phyloP scores from a whole-genome alignment of 106 monocot species.

The Phalaenopsis aphrodite region DNA sequence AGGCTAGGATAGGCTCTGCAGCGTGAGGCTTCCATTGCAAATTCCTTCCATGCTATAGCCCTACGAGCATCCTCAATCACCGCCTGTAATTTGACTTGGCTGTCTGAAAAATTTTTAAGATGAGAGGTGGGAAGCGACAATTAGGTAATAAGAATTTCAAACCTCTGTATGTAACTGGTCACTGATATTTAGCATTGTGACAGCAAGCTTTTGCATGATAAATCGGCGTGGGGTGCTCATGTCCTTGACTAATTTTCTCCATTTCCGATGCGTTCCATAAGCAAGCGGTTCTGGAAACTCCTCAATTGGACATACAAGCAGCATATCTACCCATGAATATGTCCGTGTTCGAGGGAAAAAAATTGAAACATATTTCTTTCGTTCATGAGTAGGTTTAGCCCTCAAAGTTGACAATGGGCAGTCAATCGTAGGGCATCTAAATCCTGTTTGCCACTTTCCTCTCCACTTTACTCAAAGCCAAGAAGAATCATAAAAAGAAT shows the following conservation, averaged over 20 bases:
- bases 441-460: slow-evolving; percentile 96
- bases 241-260: slow-evolving; percentile 77
- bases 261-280: slow-evolving; percentile 65
- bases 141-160: background rate
- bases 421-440: slow-evolving; percentile 60
- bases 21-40: slow-evolving; percentile 66
- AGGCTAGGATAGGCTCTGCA: slow-evolving; percentile 63
- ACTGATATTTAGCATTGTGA: slow-evolving; percentile 55
- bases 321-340: slow-evolving; percentile 81
- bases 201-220: slow-evolving; percentile 70
- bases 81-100: slow-evolving; percentile 25
- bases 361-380: slow-evolving; percentile 69
- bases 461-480: slow-evolving; percentile 68
- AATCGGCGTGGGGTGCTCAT: slow-evolving; percentile 43
- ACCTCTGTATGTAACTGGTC: slow-evolving; percentile 79
- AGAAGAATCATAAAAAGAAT: slow-evolving; percentile 6
- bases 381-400: slow-evolving; percentile 85
- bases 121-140: background rate
- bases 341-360: slow-evolving; percentile 83
- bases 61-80: slow-evolving; percentile 58
- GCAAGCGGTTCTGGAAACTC: slow-evolving; percentile 68
- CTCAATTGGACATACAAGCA: slow-evolving; percentile 58
- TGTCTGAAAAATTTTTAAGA: slow-evolving; percentile 6
- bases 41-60: slow-evolving; percentile 54
- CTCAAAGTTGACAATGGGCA: slow-evolving; percentile 71